phyloP scores from a whole-genome alignment of 148 eudicot species.

The Camellia japonica region DNA sequence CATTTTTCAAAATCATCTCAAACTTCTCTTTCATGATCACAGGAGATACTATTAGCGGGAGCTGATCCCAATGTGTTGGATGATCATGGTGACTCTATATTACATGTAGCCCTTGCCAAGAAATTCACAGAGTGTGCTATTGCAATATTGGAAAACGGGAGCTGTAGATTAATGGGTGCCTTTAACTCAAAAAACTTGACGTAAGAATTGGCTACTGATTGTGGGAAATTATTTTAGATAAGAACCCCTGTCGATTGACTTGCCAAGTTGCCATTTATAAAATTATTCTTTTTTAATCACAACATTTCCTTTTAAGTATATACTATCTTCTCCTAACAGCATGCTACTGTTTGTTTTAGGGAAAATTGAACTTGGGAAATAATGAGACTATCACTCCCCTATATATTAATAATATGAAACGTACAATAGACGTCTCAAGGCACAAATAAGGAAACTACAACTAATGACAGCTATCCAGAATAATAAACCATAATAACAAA shows the following conservation, averaged over 20 bases:
- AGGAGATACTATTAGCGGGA: conserved; percentile 82
- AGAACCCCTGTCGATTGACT: background rate
- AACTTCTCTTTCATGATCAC: conserved; percentile 21
- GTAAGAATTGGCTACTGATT: conserved; percentile 39
- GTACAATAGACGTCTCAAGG: too few relatives aligned
- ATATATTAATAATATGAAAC: too few relatives aligned
- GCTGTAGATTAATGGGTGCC: conserved; percentile 69
- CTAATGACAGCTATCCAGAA: too few relatives aligned
- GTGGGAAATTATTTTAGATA: background rate
- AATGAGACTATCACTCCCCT: too few relatives aligned
- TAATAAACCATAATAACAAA: too few relatives aligned
- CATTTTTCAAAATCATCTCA: background rate
- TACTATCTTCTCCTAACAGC: background rate
- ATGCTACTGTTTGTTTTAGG: background rate
- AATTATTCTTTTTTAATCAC: too few relatives aligned
- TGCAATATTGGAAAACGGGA: conserved; percentile 79
- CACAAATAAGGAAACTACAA: too few relatives aligned
- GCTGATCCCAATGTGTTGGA: conserved; percentile 89
- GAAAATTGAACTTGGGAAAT: too few relatives aligned
- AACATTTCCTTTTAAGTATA: background rate
- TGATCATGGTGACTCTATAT: conserved; percentile 83
- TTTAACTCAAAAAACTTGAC: conserved; percentile 63
- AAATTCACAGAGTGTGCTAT: conserved; percentile 81
- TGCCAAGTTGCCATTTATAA: background rate
- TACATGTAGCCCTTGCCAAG: conserved; percentile 82